These are phyloP conservation scores for Pichia sp. DNA, from an alignment of 1,139 yeast genomes.

Conservation along the genomic window DNA sequence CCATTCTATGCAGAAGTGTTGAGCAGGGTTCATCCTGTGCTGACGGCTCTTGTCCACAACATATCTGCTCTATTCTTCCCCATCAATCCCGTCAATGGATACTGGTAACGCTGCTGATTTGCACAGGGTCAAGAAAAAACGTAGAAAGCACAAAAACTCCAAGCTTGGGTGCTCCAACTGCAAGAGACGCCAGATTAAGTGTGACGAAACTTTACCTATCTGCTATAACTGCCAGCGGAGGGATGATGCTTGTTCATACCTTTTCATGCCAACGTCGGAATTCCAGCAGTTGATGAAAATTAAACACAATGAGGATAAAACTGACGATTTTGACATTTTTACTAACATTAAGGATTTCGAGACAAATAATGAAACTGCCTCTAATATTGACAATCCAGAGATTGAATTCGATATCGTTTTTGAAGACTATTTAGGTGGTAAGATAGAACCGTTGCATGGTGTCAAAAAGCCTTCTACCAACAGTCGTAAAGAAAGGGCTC, in stretches of 20 bases:
- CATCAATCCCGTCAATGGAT: too few relatives aligned
- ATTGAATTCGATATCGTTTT: too few relatives aligned
- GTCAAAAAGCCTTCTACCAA: neutral
- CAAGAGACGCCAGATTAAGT: slow-evolving; percentile 41
- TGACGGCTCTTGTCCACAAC: too few relatives aligned
- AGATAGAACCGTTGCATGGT: neutral
- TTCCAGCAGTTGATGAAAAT: slow-evolving; percentile 4
- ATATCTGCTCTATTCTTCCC: too few relatives aligned
- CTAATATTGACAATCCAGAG: neutral
- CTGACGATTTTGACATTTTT: too few relatives aligned
- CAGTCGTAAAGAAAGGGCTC: neutral
- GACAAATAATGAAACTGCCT: neutral
- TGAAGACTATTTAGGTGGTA: neutral
- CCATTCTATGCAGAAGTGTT: too few relatives aligned
- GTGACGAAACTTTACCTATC: slow-evolving; percentile 40
- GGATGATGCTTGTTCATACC: slow-evolving; percentile 35
- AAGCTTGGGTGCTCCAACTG: slow-evolving; percentile 41
- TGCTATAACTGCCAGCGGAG: slow-evolving; percentile 38
- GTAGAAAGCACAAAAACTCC: slow-evolving; percentile 40
- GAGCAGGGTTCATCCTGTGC: too few relatives aligned
- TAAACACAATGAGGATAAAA: neutral
- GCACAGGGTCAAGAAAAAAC: slow-evolving; percentile 19
- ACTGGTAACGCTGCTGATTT: neutral
- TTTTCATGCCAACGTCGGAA: slow-evolving; percentile 23
- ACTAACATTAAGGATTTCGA: too few relatives aligned